These are phyloP conservation scores for Podospora anserina DNA, from an alignment of 495 filamentous ascomycete species.

Conservation along the genomic window DNA sequence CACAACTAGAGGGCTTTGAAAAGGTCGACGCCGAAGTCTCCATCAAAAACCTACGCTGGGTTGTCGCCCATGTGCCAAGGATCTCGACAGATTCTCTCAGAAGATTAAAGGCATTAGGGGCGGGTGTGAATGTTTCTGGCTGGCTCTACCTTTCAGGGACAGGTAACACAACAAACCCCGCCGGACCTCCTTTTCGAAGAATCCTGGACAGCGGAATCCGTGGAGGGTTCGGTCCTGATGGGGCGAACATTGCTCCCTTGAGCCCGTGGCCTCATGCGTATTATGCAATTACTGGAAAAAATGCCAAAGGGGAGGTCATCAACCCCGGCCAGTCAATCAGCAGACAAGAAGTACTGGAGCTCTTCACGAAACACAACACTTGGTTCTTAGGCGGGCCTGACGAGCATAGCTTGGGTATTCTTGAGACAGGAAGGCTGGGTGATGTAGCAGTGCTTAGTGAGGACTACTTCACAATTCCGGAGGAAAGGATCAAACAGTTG, in stretches of 20 bases:
- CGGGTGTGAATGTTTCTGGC: slow-evolving; percentile 30
- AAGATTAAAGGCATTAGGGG: slow-evolving; percentile 27
- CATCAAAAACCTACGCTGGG: slow-evolving; percentile 26
- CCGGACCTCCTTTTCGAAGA: slow-evolving; percentile 27
- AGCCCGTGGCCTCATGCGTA: slow-evolving; percentile 31
- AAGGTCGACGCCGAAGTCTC: slow-evolving; percentile 11
- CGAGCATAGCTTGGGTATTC: slow-evolving; percentile 22
- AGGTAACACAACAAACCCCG: slow-evolving; percentile 18
- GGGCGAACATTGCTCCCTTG: slow-evolving; percentile 32
- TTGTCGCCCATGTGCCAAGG: slow-evolving; percentile 30
- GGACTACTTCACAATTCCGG: slow-evolving; percentile 27
- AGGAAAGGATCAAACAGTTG: slow-evolving; percentile 22
- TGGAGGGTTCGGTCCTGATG: slow-evolving; percentile 30
- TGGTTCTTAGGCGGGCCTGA: slow-evolving; percentile 33
- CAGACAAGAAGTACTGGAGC: slow-evolving; percentile 22
- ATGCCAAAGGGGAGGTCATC: slow-evolving; percentile 27
- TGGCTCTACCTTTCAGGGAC: slow-evolving; percentile 27
- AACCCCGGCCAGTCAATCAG: slow-evolving; percentile 25
- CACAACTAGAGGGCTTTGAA: slow-evolving; percentile 27
- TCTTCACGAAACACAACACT: slow-evolving; percentile 29
- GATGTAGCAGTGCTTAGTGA: slow-evolving; percentile 30
- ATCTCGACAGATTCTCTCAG: slow-evolving; percentile 27
- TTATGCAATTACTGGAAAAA: slow-evolving; percentile 31
- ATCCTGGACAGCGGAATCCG: slow-evolving; percentile 29
- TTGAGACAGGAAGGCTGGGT: slow-evolving; percentile 29